Conservation (phyloP, 345 rosid genomes). For the Citrus hindsii region DNA sequence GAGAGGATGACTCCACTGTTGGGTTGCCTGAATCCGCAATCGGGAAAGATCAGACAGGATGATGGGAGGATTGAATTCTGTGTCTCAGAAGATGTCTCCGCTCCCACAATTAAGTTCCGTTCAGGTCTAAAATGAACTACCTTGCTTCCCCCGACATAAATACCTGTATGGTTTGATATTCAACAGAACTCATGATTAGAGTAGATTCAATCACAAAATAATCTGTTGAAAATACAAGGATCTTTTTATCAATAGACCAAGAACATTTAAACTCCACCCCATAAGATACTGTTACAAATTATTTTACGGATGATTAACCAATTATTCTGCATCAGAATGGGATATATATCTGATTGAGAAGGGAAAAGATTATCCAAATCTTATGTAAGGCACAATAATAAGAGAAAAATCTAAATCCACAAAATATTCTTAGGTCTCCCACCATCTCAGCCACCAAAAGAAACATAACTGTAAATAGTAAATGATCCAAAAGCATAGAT, state of each 20-base stretch:
- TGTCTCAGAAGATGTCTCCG: constrained; percentile 34
- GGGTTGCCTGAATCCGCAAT: constrained; percentile 84
- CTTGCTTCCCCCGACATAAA: constrained; percentile 97
- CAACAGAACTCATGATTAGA: neutral
- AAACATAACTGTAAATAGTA: neutral
- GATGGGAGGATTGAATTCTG: constrained; percentile 38
- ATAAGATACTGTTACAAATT: neutral
- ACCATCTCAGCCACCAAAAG: neutral
- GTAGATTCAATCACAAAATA: constrained; percentile 7
- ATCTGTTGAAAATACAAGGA: neutral
- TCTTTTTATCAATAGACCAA: neutral
- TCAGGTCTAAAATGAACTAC: constrained; percentile 95
- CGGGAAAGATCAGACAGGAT: constrained; percentile 70
- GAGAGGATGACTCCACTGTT: constrained; percentile 81
- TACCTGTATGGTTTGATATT: constrained; percentile 43
- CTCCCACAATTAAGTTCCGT: constrained; percentile 33
- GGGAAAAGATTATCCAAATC: neutral
- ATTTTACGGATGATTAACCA: too few relatives aligned
- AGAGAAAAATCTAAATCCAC: neutral
- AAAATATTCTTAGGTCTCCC: neutral
- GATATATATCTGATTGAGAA: neutral
- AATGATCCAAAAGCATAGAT: neutral
- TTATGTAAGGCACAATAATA: neutral
- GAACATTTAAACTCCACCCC: neutral
- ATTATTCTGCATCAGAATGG: neutral